These are phyloP conservation scores for Ophiostoma quercus DNA, from an alignment of 2,329 filamentous ascomycete species.

Conservation along the genomic window DNA sequence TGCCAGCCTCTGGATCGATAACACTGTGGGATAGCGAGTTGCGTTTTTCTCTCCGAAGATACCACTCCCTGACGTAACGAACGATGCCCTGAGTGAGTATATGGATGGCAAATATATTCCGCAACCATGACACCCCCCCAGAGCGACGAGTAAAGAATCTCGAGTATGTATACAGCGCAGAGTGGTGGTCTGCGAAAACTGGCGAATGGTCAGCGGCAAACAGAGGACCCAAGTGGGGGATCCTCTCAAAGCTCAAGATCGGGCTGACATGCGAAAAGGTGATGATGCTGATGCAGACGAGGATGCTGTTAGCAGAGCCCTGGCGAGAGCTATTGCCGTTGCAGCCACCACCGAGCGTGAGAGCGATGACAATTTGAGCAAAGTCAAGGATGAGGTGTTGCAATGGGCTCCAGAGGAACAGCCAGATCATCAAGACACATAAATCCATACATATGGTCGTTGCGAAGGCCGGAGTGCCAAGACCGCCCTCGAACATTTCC, in stretches of 20 bases:
- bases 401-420: slow-evolving; percentile 79
- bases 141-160: slow-evolving; percentile 50
- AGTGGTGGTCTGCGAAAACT: slow-evolving; percentile 40
- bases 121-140: slow-evolving; percentile 59
- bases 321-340: slow-evolving; percentile 49
- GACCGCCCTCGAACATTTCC: slow-evolving; percentile 84
- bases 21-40: slow-evolving; percentile 42
- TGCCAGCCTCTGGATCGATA: slow-evolving; percentile 60
- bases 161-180: slow-evolving; percentile 43
- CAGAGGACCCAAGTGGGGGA: slow-evolving; percentile 38
- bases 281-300: slow-evolving; percentile 66
- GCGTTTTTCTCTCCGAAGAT: slow-evolving; percentile 55
- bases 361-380: slow-evolving; percentile 86
- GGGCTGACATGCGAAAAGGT: slow-evolving; percentile 48
- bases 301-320: slow-evolving; percentile 64
- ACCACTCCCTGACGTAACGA: slow-evolving; percentile 65
- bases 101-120: slow-evolving; percentile 66
- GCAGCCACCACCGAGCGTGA: slow-evolving; percentile 77
- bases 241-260: slow-evolving; percentile 43
- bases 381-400: slow-evolving; percentile 86
- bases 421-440: slow-evolving; percentile 76
- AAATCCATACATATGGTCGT: slow-evolving; percentile 81
- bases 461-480: slow-evolving; percentile 77
- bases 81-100: slow-evolving; percentile 69
- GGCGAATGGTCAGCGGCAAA: slow-evolving; percentile 34